Evolutionary conservation across 495 filamentous ascomycete species (phyloP).

Genomic region (Annulohypoxylon bovei): DNA sequence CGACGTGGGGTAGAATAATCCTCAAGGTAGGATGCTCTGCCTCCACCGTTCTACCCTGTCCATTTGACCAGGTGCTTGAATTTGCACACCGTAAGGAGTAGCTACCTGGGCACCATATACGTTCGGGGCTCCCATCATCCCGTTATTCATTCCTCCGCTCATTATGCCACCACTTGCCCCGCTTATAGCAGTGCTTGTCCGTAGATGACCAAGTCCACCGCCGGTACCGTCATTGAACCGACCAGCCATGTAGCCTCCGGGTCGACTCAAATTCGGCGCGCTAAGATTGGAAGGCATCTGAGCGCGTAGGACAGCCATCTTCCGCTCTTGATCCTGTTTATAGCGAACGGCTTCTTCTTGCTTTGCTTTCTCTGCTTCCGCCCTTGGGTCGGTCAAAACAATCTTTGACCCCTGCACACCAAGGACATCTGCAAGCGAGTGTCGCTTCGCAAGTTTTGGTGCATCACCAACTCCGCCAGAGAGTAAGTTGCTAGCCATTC

Average conservation of each 20-base stretch:
- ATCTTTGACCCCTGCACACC: constrained; percentile 28
- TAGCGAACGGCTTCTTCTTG: constrained; percentile 49
- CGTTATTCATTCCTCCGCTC: constrained; percentile 2
- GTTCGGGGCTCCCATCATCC: constrained; percentile 35
- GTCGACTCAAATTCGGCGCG: constrained; percentile 44
- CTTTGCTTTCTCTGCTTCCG: constrained; percentile 36
- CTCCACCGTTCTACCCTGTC: constrained; percentile 93
- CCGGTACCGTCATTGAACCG: constrained; percentile 62
- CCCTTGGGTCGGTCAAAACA: constrained; percentile 36
- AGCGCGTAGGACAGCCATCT: constrained; percentile 52
- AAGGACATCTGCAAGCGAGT: constrained; percentile 45
- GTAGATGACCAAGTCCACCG: constrained; percentile 45
- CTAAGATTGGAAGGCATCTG: constrained; percentile 54
- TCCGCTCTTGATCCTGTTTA: constrained; percentile 49
- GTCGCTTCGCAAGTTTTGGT: constrained; percentile 40
- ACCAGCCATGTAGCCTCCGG: constrained; percentile 61
- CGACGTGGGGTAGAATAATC: neutral
- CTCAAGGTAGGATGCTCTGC: constrained; percentile 74
- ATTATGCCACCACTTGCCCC: constrained; percentile 2
- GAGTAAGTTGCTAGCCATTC: constrained; percentile 45
- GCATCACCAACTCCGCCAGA: constrained; percentile 17
- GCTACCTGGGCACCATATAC: constrained; percentile 43
- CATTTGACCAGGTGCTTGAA: constrained; percentile 59
- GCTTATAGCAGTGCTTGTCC: constrained; percentile 32
- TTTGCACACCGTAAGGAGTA: constrained; percentile 44